A percentile compares a stretch with the other conserved stretches of the same genome.
These are phyloP conservation scores for Medicago arabica DNA, from an alignment of 306 rosid species.

Conservation along the genomic window DNA sequence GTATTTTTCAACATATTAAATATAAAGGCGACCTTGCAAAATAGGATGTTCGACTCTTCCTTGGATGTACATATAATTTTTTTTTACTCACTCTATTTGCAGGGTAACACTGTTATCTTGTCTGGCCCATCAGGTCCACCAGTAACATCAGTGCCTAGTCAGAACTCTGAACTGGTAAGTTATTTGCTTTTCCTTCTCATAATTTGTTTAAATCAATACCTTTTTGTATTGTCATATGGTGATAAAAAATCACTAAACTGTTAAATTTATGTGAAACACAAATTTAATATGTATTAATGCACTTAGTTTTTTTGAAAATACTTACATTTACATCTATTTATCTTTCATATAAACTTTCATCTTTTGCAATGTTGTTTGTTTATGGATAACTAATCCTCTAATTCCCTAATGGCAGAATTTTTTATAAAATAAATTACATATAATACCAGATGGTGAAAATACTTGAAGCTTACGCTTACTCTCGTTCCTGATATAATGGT, in stretches of 20 bases:
- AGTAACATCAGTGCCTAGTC: constrained; percentile 89
- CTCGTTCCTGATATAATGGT: constrained; percentile 7
- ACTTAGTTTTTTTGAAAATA: not conserved
- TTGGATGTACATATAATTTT: not conserved
- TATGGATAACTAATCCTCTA: constrained; percentile 17
- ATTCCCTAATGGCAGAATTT: not conserved
- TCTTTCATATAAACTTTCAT: not conserved
- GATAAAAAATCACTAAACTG: constrained; percentile 22
- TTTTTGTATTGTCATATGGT: constrained; percentile 16
- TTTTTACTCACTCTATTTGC: constrained; percentile 47
- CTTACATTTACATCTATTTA: not conserved
- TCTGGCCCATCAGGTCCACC: constrained; percentile 99
- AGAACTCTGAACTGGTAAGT: constrained; percentile 93
- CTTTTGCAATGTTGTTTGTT: constrained; percentile 16
- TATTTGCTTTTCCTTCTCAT: constrained; percentile 19
- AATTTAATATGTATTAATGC: constrained; percentile 1
- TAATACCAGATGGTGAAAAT: constrained; percentile 23
- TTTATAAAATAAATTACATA: constrained; percentile 1
- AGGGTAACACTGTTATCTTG: constrained; percentile 95
- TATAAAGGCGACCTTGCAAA: constrained; percentile 1
- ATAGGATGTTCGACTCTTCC: not conserved
- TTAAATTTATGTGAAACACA: constrained; percentile 14
- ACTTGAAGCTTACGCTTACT: not conserved
- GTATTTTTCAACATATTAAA: constrained; percentile 14
- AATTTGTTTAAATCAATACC: not conserved